A percentile compares a stretch with the other conserved stretches of the same genome.
Evolutionary conservation across 257 asterid species (phyloP).

Genomic region (Galeopsis tetrahit): DNA sequence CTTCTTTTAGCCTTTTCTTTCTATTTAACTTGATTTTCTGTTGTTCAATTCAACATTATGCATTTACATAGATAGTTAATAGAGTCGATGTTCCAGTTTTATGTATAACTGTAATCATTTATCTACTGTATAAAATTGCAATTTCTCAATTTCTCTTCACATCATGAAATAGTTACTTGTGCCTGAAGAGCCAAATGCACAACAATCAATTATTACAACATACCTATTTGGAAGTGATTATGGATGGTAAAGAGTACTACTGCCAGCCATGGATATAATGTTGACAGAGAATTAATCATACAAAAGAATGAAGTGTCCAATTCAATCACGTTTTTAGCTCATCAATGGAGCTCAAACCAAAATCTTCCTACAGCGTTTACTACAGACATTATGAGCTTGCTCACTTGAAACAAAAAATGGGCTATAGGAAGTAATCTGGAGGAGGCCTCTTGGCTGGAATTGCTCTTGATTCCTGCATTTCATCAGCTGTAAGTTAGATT

Average conservation of each 20-base stretch:
- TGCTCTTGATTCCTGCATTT: conserved; percentile 90
- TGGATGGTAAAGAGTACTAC: not conserved
- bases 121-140: conserved; percentile 27
- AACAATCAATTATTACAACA: not conserved
- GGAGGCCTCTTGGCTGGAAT: conserved; percentile 82
- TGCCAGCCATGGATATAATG: not conserved
- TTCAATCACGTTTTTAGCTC: not conserved
- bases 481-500: conserved; percentile 6
- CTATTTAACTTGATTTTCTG: conserved; percentile 6
- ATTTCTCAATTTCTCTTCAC: not conserved
- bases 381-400: conserved; percentile 24
- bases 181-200: not conserved
- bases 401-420: not conserved
- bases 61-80: conserved; percentile 10
- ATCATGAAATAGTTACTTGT: not conserved
- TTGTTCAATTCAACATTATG: not conserved
- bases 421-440: conserved; percentile 90
- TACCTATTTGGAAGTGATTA: not conserved
- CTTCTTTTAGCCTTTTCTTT: conserved; percentile 38
- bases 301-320: not conserved
- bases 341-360: not conserved
- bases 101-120: conserved; percentile 19
- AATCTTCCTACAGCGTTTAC: conserved; percentile 21
- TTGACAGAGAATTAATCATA: not conserved
- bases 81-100: conserved; percentile 29